Evolutionary conservation across 1,284 basidiomycete species (phyloP).

Genomic region (Sporisorium sorghi): DNA sequence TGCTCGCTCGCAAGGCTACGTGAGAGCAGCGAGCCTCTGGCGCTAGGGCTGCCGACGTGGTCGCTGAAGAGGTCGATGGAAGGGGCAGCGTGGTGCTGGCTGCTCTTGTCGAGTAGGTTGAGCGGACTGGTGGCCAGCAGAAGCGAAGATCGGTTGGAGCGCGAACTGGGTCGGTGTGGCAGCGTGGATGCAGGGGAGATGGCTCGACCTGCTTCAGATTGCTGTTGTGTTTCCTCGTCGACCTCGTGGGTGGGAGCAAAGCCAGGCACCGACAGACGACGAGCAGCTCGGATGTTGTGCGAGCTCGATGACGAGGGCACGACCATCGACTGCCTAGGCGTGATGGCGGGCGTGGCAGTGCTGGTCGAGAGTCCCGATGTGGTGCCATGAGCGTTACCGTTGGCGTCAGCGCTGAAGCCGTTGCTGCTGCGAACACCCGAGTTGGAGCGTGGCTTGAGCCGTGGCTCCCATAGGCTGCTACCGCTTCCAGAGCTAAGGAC

Average conservation of each 20-base stretch:
- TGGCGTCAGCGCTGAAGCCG: background rate
- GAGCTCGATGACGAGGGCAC: constrained; percentile 15
- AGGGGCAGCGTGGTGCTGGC: constrained; percentile 49
- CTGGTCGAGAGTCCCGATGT: constrained; percentile 41
- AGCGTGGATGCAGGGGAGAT: constrained; percentile 20
- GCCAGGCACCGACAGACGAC: constrained; percentile 36
- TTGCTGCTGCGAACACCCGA: constrained; percentile 20
- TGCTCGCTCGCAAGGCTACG: constrained; percentile 55
- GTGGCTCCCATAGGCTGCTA: constrained; percentile 55
- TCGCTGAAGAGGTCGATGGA: constrained; percentile 55
- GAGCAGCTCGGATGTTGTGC: constrained; percentile 16
- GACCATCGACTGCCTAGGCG: constrained; percentile 44
- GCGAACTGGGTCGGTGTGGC: constrained; percentile 18
- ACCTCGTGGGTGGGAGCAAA: constrained; percentile 36
- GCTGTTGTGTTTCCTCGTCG: constrained; percentile 18
- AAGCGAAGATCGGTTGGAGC: constrained; percentile 27
- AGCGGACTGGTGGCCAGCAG: constrained; percentile 48
- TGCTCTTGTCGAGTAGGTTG: constrained; percentile 50
- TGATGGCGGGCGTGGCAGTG: constrained; percentile 51
- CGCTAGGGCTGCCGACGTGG: constrained; percentile 43
- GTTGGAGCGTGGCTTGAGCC: constrained; percentile 34
- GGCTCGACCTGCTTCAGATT: constrained; percentile 12
- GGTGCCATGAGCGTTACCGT: constrained; percentile 11
- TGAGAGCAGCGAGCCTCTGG: constrained; percentile 37
- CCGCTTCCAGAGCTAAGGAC: constrained; percentile 43